Evolutionary conservation across 2,329 filamentous ascomycete genomes (phyloP), one percentile per base, ranked within the genome.

Genomic region (Fusarium sp.): DNA sequence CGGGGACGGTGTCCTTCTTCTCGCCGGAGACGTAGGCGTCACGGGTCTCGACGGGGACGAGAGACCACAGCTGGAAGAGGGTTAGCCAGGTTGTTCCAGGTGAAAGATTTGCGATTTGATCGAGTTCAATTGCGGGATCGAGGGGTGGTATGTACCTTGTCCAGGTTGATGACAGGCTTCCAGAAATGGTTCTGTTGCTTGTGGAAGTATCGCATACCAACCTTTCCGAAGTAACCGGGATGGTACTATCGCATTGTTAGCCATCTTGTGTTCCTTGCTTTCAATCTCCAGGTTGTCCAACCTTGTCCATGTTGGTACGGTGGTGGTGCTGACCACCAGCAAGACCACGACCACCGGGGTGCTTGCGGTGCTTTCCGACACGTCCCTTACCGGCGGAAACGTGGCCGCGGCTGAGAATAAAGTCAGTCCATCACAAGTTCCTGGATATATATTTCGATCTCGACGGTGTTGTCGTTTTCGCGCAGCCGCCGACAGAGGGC

Each of bases 211-310:
- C 91, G 86, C 91, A 94, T 94, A 84, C 91, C 90, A 73, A 94
- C 91, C 85, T 97, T 97, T 83, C 92, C 92, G 83, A 97, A 98
- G 91, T 98, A 98, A 92, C 95, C 95, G 66, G 94, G 93, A 79
- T 96, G 92, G 89, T 94, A 93, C 83, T 94, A 87, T 75, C 64
- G 57, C 37, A 57, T 48, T 46, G 72, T 76, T 66, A 76, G 75
- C 55, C 53, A 54, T 65, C 37, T 39, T 62, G 62, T 19, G 9
- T 56, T 21, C 35, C 36, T 7, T 32, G 13, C 63, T 65, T 65
- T 39, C n/a, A 88, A 80, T 49, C 57, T 67, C 66, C 53, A 59
- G 69, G 68, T 65, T 89, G 80, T 92, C 89, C 75, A 93, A 84
- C 83, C 92, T 93, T 80, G 89, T 94, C 76, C 91, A 79, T 77